Base-by-base conservation (phyloP, 1,284 basidiomycete genomes). In the Tilletia indica region DNA sequence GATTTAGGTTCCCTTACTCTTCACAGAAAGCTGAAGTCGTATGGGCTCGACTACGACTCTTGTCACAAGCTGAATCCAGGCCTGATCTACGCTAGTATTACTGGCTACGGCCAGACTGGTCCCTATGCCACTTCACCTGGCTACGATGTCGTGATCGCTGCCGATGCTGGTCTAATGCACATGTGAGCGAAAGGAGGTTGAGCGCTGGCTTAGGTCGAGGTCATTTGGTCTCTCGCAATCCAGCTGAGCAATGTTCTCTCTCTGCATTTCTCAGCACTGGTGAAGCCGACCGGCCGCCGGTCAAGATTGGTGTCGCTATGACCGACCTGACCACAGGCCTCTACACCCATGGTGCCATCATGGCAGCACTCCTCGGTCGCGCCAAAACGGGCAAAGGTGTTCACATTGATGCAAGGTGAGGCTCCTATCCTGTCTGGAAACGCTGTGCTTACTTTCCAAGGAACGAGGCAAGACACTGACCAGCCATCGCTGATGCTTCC, bases 271-370 rank as follows among this genome's bases (percentile, higher is more conserved):
- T 3, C 72, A 92, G 91, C 80, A 97, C 95, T 9, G 94, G 94
- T 64, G 95, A 97, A 85, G 88, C 91, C 6, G 91, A 92, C 79
- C 90, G 94, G 2, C 89, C 90, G 16, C 95, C 94, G 0, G 92
- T 90, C 83, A 97, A 97, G 74, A 78, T 81, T 34, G 79, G 79
- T 4, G 93, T 95, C 16, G 93, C 94, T 0, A 91, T 91, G 21
- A 95, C 93, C 21, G 94, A 97, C 85, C 89, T 97, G 71, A 92
- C 93, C 31, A 94, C 93, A 5, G 93, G 95, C 0, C 88, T 97
- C n/a, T 97, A 96, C 84, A 90, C 93, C 2, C 93, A 96, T 73
- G 93, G 93, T 0, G 94, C 93, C 2, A 91, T 97, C 74, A 91
- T 98, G 88, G 94, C 95, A 2, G 93, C 91, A 0, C 86, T 98